Evolutionary conservation across 2,329 filamentous ascomycete species (phyloP), one percentile per base, ranked within the genome.

Genomic region (Tolypocladium tropicale): DNA sequence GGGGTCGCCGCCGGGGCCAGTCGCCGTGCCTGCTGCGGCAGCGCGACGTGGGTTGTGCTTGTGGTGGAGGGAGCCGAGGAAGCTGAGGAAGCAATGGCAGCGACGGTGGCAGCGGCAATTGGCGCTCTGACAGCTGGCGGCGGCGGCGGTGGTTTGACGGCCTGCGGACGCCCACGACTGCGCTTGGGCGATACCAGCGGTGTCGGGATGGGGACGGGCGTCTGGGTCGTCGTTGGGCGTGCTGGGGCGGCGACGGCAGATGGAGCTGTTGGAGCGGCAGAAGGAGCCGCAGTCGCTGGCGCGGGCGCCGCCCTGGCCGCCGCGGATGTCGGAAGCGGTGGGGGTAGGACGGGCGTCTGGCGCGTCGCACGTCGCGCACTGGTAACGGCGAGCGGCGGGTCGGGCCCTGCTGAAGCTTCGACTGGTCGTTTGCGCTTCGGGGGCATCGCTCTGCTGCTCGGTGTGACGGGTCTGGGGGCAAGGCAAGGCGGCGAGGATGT

Each of bases 331-430:
- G 63, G 64, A 41, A 61, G 61, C 53, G 59, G 55, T 52, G 67
- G 67, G 50, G 67, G 67, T 55, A 63, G 60, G 52, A 69, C 65
- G 28, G 67, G 65, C 59, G 69, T 72, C 58, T 73, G 71, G 68
- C 71, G 71, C 71, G 71, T 72, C 58, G 69, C 65, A 58, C 71
- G 68, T 64, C 71, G 71, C 68, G 70, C n/a, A n/a, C n/a, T n/a
- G n/a, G n/a, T 66, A 39, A 59, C 53, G 51, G 62, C 57, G 55
- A 64, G 55, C 55, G 3, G 46, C 46, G 46, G 28, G 28, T 60
- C 59, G 54, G 57, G 58, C 30, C 59, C 60, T 52, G 55, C 53
- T 55, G 58, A 55, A 54, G 62, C 58, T 46, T 69, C 65, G 60
- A 65, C 63, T 52, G 63, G 64, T 59, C 64, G 68, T 60, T 71